Evolutionary conservation across 139 green algal species (phyloP).

Genomic region (Penium margaritaceum): DNA sequence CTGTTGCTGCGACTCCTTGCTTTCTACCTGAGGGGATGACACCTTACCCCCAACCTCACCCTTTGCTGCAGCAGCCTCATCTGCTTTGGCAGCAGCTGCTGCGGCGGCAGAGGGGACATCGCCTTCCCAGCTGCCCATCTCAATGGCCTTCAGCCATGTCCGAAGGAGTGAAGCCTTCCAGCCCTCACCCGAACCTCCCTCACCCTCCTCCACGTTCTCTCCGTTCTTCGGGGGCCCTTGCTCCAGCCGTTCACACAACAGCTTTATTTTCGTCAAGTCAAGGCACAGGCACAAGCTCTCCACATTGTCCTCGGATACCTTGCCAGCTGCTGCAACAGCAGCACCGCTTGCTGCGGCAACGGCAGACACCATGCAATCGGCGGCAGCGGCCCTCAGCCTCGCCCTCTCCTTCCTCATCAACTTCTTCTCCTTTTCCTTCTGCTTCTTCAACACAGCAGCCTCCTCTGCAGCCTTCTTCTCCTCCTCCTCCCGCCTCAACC

Average conservation of each 20-base stretch:
- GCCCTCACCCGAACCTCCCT: too few relatives aligned
- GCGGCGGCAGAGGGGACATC: not conserved
- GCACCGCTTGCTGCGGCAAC: not conserved
- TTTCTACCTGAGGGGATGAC: too few relatives aligned
- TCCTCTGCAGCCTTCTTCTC: conserved; percentile 29
- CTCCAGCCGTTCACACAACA: not conserved
- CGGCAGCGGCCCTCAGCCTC: conserved; percentile 50
- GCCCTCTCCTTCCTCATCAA: conserved; percentile 71
- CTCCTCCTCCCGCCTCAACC: conserved; percentile 33
- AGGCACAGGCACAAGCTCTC: not conserved
- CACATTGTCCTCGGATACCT: conserved; percentile 8
- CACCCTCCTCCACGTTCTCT: too few relatives aligned
- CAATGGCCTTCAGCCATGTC: not conserved
- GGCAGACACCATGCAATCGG: not conserved
- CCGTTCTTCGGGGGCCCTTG: too few relatives aligned
- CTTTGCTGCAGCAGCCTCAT: too few relatives aligned
- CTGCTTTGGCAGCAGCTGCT: too few relatives aligned
- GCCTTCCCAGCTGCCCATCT: not conserved
- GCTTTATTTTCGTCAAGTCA: not conserved
- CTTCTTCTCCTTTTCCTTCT: conserved; percentile 78
- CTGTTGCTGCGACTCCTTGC: not conserved
- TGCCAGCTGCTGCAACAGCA: not conserved
- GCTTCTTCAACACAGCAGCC: conserved; percentile 56
- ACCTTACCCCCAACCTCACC: too few relatives aligned
- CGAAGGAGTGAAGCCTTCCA: not conserved